Evolutionary conservation across 2,329 filamentous ascomycete species (phyloP).

Genomic region (Cladosporium sphaerospermum): DNA sequence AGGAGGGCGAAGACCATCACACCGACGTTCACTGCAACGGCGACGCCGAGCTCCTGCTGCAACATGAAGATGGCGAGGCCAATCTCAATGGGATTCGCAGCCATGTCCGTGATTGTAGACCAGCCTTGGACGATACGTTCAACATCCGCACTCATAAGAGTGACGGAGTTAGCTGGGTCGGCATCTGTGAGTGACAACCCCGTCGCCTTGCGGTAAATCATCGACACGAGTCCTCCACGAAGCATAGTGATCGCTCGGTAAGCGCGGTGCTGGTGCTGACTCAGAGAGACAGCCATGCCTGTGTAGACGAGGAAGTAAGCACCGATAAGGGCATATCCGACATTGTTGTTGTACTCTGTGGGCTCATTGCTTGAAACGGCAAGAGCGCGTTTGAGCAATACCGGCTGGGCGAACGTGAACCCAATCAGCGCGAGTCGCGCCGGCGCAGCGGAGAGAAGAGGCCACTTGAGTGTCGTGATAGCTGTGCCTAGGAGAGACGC

Average conservation of each 20-base stretch:
- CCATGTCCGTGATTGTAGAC: slow-evolving; percentile 15
- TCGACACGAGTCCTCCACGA: slow-evolving; percentile 15
- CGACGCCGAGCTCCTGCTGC: slow-evolving; percentile 16
- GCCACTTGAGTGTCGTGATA: slow-evolving; percentile 26
- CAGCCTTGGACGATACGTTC: slow-evolving; percentile 15
- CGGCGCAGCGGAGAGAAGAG: slow-evolving; percentile 27
- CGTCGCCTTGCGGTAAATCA: slow-evolving; percentile 15
- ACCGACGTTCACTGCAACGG: slow-evolving; percentile 13
- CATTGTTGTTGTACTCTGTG: slow-evolving; percentile 17
- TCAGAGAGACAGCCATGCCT: slow-evolving; percentile 21
- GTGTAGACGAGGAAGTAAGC: slow-evolving; percentile 29
- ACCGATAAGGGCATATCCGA: slow-evolving; percentile 23
- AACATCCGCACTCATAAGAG: slow-evolving; percentile 19
- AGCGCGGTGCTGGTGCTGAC: slow-evolving; percentile 5
- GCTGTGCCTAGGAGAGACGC: slow-evolving; percentile 25
- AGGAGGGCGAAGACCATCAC: slow-evolving; percentile 11
- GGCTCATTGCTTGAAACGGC: slow-evolving; percentile 20
- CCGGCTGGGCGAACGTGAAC: slow-evolving; percentile 34
- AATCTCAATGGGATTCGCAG: slow-evolving; percentile 20
- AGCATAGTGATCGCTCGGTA: slow-evolving; percentile 18
- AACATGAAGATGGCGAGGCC: slow-evolving; percentile 18
- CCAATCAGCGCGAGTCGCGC: slow-evolving; percentile 29
- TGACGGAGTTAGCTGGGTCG: slow-evolving; percentile 14
- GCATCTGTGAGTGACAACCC: slow-evolving; percentile 11
- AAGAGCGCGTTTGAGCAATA: slow-evolving; percentile 30